A percentile compares a stretch with the other conserved stretches of the same genome.
Conservation (phyloP, 75 land plant genomes). For the Selaginella tamariscina region DNA sequence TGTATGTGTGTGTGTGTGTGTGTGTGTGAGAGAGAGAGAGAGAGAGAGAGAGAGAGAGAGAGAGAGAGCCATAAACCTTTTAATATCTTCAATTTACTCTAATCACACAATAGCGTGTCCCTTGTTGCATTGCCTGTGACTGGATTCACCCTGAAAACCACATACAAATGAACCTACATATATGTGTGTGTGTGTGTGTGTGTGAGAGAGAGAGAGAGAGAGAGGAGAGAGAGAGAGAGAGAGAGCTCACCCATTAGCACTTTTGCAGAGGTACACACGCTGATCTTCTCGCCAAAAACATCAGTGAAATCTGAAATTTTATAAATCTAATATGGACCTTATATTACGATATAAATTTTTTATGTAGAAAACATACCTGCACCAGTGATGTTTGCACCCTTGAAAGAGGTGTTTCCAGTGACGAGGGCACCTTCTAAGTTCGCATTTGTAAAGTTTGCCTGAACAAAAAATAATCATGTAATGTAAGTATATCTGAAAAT, state of each 20-base stretch:
- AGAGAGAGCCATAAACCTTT: no score
- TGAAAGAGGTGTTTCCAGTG: slow-evolving; percentile 93
- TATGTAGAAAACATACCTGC: slow-evolving; percentile 51
- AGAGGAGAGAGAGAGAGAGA: background rate
- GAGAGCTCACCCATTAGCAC: slow-evolving; percentile 61
- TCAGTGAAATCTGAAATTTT: slow-evolving; percentile 68
- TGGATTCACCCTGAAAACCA: slow-evolving; percentile 59
- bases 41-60: no score
- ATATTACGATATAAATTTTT: background rate
- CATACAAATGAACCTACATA: background rate
- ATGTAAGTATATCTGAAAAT: no score
- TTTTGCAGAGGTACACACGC: slow-evolving; percentile 65
- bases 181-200: background rate
- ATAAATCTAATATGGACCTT: background rate
- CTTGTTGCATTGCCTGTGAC: slow-evolving; percentile 82
- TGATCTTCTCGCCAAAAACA: slow-evolving; percentile 93
- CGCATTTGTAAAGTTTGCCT: slow-evolving; percentile 91
- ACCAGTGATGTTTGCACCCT: slow-evolving; percentile 65
- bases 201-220: background rate
- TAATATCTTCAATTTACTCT: no score
- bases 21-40: no score
- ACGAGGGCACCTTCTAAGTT: slow-evolving; percentile 88
- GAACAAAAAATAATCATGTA: background rate
- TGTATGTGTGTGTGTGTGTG: no score
- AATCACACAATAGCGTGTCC: slow-evolving; percentile 69